phyloP scores from a whole-genome alignment of 257 asterid species.

The Solanum boliviense region DNA sequence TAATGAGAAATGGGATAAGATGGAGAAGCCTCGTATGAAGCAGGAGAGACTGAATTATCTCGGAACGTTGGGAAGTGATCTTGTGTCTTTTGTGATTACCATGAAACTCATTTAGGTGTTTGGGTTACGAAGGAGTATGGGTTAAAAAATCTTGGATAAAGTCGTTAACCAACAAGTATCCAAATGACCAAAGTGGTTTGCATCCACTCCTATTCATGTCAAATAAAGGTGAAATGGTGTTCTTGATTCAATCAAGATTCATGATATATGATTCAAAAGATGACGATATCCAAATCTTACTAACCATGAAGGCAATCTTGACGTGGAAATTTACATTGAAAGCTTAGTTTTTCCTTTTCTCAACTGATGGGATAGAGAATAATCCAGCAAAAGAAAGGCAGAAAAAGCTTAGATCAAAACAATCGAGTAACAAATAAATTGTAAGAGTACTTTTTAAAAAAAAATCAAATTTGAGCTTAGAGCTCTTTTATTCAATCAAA shows the following conservation, averaged over 20 bases:
- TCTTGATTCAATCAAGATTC: not conserved
- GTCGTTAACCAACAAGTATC: not conserved
- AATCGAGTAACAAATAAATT: too few species aligned
- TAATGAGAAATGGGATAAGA: not conserved
- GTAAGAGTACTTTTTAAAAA: too few species aligned
- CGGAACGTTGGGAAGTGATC: not conserved
- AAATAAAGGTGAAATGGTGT: not conserved
- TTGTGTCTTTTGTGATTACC: not conserved
- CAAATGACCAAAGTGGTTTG: not conserved
- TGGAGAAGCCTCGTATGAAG: not conserved
- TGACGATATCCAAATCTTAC: not conserved
- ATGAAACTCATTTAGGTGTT: not conserved
- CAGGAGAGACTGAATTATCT: not conserved
- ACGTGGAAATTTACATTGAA: not conserved
- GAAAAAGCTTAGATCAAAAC: not conserved
- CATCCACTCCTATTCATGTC: not conserved
- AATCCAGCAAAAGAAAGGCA: not conserved
- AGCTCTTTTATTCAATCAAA: too few species aligned
- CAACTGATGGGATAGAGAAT: not conserved
- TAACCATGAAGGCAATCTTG: not conserved
- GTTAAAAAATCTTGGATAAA: not conserved
- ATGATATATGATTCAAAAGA: not conserved
- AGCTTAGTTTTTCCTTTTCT: not conserved
- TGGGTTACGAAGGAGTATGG: not conserved
- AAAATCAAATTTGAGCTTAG: too few species aligned